These are phyloP conservation scores for Byssoonygena ceratinophila DNA, from an alignment of 2,329 filamentous ascomycete genomes.

Conservation along the genomic window DNA sequence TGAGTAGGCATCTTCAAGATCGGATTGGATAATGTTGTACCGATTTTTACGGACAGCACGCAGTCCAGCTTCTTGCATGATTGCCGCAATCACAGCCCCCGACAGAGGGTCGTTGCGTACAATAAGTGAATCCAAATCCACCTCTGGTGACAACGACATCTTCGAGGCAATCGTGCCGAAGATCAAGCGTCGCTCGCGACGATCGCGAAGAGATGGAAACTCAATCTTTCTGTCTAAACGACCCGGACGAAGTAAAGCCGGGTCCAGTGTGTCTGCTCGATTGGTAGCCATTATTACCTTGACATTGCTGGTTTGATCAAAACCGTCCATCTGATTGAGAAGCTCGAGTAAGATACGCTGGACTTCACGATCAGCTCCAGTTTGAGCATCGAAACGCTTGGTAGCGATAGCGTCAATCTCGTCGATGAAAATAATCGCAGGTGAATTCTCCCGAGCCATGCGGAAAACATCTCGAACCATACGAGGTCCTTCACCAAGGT, in stretches of 20 bases:
- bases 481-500: slow-evolving; percentile 89
- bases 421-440: slow-evolving; percentile 98
- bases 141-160: slow-evolving; percentile 95
- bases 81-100: slow-evolving; percentile 91
- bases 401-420: slow-evolving; percentile 98
- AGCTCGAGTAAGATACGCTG: slow-evolving; percentile 96
- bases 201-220: slow-evolving; percentile 88
- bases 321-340: slow-evolving; percentile 99
- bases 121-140: slow-evolving; percentile 91
- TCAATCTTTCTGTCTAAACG: slow-evolving; percentile 97
- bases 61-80: slow-evolving; percentile 97
- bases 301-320: slow-evolving; percentile 97
- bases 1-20: slow-evolving; percentile 94
- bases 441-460: slow-evolving; percentile 97
- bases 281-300: slow-evolving; percentile 99
- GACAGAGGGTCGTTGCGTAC: slow-evolving; percentile 92
- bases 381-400: slow-evolving; percentile 98
- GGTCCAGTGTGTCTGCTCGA: slow-evolving; percentile 91
- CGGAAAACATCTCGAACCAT: slow-evolving; percentile 99
- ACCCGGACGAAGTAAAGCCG: slow-evolving; percentile 83
- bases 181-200: slow-evolving; percentile 88
- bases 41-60: slow-evolving; percentile 92
- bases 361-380: slow-evolving; percentile 92
- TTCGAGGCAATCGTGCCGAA: slow-evolving; percentile 94
- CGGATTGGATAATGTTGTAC: slow-evolving; percentile 97